Percentiles rank a stretch among this genome's conserved stretches.
phyloP scores from a whole-genome alignment of 2,329 filamentous ascomycete species.

The Alternaria sp. region DNA sequence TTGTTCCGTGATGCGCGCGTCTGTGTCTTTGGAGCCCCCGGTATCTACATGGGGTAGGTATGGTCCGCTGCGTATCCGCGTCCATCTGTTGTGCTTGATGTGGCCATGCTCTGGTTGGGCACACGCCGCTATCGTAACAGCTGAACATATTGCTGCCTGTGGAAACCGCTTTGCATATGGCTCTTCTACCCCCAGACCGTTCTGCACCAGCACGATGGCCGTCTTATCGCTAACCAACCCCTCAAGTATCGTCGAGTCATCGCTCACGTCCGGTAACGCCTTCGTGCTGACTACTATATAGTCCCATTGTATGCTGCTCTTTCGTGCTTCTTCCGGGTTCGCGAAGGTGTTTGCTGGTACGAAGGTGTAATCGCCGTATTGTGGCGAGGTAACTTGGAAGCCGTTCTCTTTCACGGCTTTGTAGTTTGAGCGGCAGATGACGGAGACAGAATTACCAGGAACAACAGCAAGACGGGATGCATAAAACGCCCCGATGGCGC shows the following conservation, averaged over 20 bases:
- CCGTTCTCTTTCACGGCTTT: conserved; percentile 67
- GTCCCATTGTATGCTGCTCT: conserved; percentile 63
- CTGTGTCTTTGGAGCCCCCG: conserved; percentile 33
- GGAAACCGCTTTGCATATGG: conserved; percentile 72
- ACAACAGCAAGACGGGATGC: conserved; percentile 72
- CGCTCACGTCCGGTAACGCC: conserved; percentile 71
- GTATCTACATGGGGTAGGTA: conserved; percentile 63
- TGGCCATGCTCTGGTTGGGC: conserved; percentile 70
- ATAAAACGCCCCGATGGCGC: conserved; percentile 77
- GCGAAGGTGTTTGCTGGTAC: conserved; percentile 68
- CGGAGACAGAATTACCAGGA: conserved; percentile 67
- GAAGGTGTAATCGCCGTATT: conserved; percentile 74
- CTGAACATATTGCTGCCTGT: conserved; percentile 67
- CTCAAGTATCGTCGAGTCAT: conserved; percentile 68
- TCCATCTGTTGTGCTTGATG: conserved; percentile 77
- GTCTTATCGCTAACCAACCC: conserved; percentile 64
- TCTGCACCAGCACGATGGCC: conserved; percentile 73
- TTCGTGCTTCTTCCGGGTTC: conserved; percentile 65
- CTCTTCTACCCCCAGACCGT: conserved; percentile 74
- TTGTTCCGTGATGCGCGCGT: conserved; percentile 51
- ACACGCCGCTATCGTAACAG: conserved; percentile 73
- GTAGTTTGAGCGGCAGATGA: conserved; percentile 79
- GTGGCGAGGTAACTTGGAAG: conserved; percentile 70
- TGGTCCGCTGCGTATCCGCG: conserved; percentile 73
- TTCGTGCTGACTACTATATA: conserved; percentile 76